Conservation (phyloP, 2,329 filamentous ascomycete species). For the Blastomyces gilchristii region DNA sequence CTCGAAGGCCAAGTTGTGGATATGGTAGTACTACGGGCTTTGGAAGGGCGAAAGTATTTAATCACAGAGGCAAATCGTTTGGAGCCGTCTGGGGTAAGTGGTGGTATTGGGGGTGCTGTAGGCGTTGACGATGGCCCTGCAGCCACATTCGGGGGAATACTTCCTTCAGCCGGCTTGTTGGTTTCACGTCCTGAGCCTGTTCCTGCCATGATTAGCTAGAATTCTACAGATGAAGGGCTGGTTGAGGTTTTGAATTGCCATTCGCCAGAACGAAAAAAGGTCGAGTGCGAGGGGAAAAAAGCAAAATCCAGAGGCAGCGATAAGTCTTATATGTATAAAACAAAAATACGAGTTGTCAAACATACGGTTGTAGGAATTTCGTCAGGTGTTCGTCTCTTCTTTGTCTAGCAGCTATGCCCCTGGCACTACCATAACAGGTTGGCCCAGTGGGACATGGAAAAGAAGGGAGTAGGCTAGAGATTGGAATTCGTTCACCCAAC, state of each 20-base stretch:
- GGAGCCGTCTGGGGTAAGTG: slow-evolving; percentile 9
- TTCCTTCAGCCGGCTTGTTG: neutral
- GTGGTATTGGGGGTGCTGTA: neutral
- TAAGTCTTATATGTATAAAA: slow-evolving; percentile 5
- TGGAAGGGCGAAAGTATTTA: slow-evolving; percentile 14
- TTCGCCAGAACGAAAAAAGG: neutral
- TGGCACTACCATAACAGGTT: neutral
- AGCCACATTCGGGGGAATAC: neutral
- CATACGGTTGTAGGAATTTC: neutral
- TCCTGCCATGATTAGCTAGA: slow-evolving; percentile 2
- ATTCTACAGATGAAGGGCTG: neutral
- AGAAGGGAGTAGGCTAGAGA: neutral
- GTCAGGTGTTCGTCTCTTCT: neutral
- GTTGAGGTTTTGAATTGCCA: neutral
- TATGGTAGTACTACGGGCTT: slow-evolving; percentile 6
- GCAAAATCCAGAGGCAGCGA: neutral
- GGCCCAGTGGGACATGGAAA: neutral
- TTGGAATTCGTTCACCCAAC: neutral
- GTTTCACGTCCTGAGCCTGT: slow-evolving; percentile 5
- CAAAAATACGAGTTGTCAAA: neutral
- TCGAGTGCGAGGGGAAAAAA: neutral
- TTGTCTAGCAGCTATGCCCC: neutral
- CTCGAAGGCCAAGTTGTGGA: slow-evolving; percentile 8
- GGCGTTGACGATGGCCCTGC: neutral
- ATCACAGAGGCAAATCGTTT: slow-evolving; percentile 15